phyloP scores from a whole-genome alignment of 176 grass and related monocot genomes.

The Aegilops tauschii region DNA sequence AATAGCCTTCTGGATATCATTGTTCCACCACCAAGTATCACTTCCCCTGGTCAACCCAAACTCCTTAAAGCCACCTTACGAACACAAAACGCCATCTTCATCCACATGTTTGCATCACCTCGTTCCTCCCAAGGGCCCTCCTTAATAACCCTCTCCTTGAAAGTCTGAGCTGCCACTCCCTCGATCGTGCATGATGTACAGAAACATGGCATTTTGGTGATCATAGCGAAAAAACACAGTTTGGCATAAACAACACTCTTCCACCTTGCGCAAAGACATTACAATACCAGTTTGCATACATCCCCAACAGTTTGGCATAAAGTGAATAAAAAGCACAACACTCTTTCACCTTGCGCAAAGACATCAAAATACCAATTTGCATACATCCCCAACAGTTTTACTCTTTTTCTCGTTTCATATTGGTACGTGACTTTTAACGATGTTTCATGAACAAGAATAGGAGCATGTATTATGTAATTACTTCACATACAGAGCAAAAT shows the following conservation, averaged over 20 bases:
- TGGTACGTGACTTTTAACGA: not conserved
- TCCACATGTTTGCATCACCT: too few relatives aligned
- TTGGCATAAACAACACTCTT: not conserved
- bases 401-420: not conserved
- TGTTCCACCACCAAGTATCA: too few relatives aligned
- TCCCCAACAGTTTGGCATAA: not conserved
- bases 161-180: too few relatives aligned
- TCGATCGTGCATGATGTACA: too few relatives aligned
- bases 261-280: not conserved
- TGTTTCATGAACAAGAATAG: not conserved
- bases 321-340: not conserved
- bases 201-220: not conserved
- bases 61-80: too few relatives aligned
- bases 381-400: not conserved
- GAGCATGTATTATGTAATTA: not conserved
- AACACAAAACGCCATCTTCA: too few relatives aligned
- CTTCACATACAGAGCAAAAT: not conserved
- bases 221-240: not conserved
- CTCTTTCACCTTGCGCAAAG: not conserved
- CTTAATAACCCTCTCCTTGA: too few relatives aligned
- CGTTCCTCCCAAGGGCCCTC: too few relatives aligned
- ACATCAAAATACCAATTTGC: not conserved
- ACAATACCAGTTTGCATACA: not conserved
- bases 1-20: too few relatives aligned
- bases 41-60: too few relatives aligned